These are phyloP conservation scores for Capsicum rhomboideum DNA, from an alignment of 257 asterid genomes.

Conservation along the genomic window DNA sequence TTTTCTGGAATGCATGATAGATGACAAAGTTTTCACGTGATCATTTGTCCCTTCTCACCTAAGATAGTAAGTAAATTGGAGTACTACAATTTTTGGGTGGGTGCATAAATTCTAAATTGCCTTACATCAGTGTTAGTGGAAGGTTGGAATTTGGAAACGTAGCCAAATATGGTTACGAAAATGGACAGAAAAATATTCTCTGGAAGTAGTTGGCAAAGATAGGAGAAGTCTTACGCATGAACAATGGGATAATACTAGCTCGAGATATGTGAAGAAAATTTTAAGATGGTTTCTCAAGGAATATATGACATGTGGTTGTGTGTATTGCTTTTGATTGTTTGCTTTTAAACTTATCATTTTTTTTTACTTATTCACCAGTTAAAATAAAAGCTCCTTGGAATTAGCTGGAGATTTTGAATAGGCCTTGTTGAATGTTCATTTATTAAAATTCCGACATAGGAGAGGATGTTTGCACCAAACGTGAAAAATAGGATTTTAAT, in stretches of 20 bases:
- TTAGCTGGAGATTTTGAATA: no score
- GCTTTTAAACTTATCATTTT: no score
- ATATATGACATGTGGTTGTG: no score
- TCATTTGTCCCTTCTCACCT: not conserved
- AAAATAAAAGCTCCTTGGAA: no score
- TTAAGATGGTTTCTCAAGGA: no score
- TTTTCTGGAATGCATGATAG: not conserved
- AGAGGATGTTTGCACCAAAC: no score
- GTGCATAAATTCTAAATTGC: not conserved
- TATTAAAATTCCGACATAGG: no score
- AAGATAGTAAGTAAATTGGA: not conserved
- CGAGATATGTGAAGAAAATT: not conserved
- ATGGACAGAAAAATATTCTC: not conserved
- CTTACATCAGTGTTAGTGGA: not conserved
- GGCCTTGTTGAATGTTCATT: no score
- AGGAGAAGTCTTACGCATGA: not conserved
- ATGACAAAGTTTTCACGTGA: not conserved
- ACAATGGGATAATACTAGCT: not conserved
- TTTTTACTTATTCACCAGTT: no score
- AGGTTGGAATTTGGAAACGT: not conserved
- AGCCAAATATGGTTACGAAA: not conserved
- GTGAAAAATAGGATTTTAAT: not conserved
- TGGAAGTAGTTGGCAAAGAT: not conserved
- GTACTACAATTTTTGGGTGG: not conserved
- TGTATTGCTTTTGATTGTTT: no score